Base-by-base conservation (phyloP, 345 rosid species). In the Citrus medica region DNA sequence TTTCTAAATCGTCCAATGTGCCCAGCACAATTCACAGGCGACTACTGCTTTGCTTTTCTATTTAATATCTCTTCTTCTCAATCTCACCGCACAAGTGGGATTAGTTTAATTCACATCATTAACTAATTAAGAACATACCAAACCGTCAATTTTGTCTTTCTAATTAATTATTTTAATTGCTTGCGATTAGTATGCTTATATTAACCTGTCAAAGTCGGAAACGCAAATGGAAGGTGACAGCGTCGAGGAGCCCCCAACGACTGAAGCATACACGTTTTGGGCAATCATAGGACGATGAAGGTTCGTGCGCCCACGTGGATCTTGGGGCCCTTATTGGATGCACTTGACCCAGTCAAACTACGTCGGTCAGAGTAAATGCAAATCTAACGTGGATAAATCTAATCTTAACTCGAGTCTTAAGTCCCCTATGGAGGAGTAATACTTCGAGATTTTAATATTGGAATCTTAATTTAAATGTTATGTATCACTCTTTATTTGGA, bases 1-100 rank as follows among this genome's bases (percentile, higher is more conserved):
- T 46, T 12, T 46, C 16, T 77, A 78, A 35, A 65, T 84, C 89
- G 85, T 76, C 77, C 79, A 87, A 81, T 58, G 85, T 81, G 87
- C 75, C 76, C 40, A 35, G 81, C 72, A 79, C 35, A 13, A 24
- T 3, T 46, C 10, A 65, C 27, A 22, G 16, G 58, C 6, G 46
- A 60, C n/a, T 32, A 2, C 25, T 21, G 21, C 71, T 37, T 61
- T 61, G 67, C 75, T 68, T 72, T 71, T 67, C 6, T 48, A 30
- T 30, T 64, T 14, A 27, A 30, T 27, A 3, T 1, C 75, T 5
- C 21, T 37, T 21, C 10, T 16, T 12, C 22, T 62, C 55, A 17
- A 46, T 46, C 16, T 46, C 22, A 4, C 6, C 58, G 22, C 58
- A 17, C 76, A 75, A 79, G 75, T 77, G 66, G 83, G 70, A 63